Evolutionary conservation across 2,329 filamentous ascomycete genomes (phyloP).

Genomic region (Zopfia rhizophila): DNA sequence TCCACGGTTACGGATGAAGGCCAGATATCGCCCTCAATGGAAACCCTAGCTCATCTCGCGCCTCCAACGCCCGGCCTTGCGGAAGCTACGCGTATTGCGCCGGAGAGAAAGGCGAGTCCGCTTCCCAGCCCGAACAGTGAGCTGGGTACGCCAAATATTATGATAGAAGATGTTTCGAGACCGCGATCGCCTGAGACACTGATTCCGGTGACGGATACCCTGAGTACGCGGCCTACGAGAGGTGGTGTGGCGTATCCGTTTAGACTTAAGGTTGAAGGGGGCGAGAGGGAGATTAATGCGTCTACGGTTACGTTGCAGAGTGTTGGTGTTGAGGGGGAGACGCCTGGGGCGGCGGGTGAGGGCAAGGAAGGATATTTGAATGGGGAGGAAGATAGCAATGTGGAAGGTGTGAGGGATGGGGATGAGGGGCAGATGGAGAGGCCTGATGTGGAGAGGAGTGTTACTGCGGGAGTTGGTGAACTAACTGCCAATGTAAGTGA

Average conservation of each 20-base stretch:
- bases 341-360: conserved; percentile 29
- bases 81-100: conserved; percentile 40
- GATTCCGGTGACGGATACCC: conserved; percentile 59
- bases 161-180: conserved; percentile 20
- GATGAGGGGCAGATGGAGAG: conserved; percentile 18
- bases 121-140: conserved; percentile 29
- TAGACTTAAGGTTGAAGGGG: conserved; percentile 65
- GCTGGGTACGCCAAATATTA: conserved; percentile 24
- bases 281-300: conserved; percentile 64
- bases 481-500: conserved; percentile 3
- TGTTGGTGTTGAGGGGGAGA: conserved; percentile 29
- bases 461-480: conserved; percentile 58
- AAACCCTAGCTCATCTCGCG: conserved; percentile 25
- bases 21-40: conserved; percentile 33
- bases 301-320: conserved; percentile 74
- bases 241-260: conserved; percentile 79
- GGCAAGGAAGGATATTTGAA: conserved; percentile 24
- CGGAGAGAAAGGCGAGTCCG: conserved; percentile 38
- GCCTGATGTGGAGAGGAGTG: conserved; percentile 62
- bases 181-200: conserved; percentile 48
- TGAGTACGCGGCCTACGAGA: conserved; percentile 72
- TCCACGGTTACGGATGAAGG: conserved; percentile 46
- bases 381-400: conserved; percentile 20
- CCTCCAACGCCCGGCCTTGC: conserved; percentile 34
- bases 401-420: conserved; percentile 12